phyloP scores from a whole-genome alignment of 2,329 filamentous ascomycete species.

The Penicillium sp. region DNA sequence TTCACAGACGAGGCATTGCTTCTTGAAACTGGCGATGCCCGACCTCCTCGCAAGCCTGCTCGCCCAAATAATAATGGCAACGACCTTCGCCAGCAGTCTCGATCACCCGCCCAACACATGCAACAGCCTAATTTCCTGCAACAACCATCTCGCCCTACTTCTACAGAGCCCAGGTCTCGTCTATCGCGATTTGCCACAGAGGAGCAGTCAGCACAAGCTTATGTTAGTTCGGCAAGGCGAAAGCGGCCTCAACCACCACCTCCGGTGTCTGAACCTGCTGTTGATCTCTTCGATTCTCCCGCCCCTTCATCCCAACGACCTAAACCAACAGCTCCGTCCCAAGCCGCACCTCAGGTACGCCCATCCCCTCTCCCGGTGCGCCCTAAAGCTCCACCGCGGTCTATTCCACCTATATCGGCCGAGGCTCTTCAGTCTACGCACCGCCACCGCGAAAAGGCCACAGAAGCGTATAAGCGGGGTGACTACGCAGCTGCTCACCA shows the following conservation, averaged over 20 bases:
- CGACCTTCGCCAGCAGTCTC: slow-evolving; percentile 22
- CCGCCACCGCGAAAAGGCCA: slow-evolving; percentile 72
- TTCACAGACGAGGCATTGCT: slow-evolving; percentile 57
- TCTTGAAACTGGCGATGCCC: slow-evolving; percentile 29
- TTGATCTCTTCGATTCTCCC: slow-evolving; percentile 59
- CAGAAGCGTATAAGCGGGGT: slow-evolving; percentile 86
- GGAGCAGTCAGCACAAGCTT: slow-evolving; percentile 74
- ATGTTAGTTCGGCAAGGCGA: slow-evolving; percentile 78
- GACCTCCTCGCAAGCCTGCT: slow-evolving; percentile 25
- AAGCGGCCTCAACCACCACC: slow-evolving; percentile 54
- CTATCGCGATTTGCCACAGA: slow-evolving; percentile 70
- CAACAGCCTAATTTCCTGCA: slow-evolving; percentile 55
- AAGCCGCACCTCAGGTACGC: slow-evolving; percentile 41
- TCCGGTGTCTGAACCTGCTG: slow-evolving; percentile 45
- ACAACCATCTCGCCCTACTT: slow-evolving; percentile 36
- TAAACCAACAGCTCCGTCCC: slow-evolving; percentile 31
- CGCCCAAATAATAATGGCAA: slow-evolving; percentile 20
- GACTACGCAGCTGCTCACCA: slow-evolving; percentile 84
- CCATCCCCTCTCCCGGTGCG: slow-evolving; percentile 43
- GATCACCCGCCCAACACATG: slow-evolving; percentile 21
- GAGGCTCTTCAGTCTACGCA: slow-evolving; percentile 69
- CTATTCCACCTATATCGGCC: slow-evolving; percentile 60
- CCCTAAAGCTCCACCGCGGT: slow-evolving; percentile 47
- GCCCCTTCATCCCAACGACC: slow-evolving; percentile 27
- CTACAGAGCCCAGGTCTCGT: slow-evolving; percentile 52